Evolutionary conservation across 2,329 filamentous ascomycete genomes (phyloP).

Genomic region (Incumbomyces lentus): DNA sequence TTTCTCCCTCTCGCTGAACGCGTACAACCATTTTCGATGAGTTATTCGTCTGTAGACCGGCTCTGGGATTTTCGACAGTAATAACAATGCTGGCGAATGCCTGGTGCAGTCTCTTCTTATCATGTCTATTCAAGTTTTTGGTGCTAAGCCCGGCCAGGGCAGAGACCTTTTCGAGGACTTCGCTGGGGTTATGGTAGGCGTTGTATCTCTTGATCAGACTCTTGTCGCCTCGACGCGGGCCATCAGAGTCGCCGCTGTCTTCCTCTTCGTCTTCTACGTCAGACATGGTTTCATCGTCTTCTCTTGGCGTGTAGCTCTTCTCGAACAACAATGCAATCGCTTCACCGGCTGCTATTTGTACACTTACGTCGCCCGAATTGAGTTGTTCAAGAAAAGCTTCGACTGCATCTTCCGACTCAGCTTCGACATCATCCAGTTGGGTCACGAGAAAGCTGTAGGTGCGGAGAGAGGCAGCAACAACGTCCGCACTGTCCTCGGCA

Average conservation of each 20-base stretch:
- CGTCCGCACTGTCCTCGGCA: slow-evolving; percentile 57
- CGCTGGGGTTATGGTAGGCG: slow-evolving; percentile 53
- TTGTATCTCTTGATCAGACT: slow-evolving; percentile 54
- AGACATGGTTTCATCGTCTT: slow-evolving; percentile 43
- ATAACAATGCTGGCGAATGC: slow-evolving; percentile 57
- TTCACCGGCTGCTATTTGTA: slow-evolving; percentile 67
- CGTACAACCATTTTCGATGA: slow-evolving; percentile 53
- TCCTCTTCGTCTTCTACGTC: slow-evolving; percentile 37
- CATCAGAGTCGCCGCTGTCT: slow-evolving; percentile 22
- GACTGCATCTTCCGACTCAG: slow-evolving; percentile 59
- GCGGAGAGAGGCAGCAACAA: slow-evolving; percentile 65
- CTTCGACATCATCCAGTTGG: slow-evolving; percentile 62
- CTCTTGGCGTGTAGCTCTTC: slow-evolving; percentile 51
- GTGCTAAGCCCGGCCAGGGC: slow-evolving; percentile 50
- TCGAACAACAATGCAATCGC: slow-evolving; percentile 79
- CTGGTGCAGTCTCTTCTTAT: slow-evolving; percentile 55
- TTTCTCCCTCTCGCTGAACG: slow-evolving; percentile 47
- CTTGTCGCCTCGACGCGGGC: slow-evolving; percentile 30
- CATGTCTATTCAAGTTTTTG: slow-evolving; percentile 54
- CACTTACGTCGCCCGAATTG: slow-evolving; percentile 58
- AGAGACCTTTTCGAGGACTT: slow-evolving; percentile 49
- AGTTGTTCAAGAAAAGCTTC: slow-evolving; percentile 80
- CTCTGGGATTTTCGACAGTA: slow-evolving; percentile 55
- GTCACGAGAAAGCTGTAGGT: slow-evolving; percentile 75
- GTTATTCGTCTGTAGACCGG: slow-evolving; percentile 56